Evolutionary conservation across 805 yeast genomes (phyloP).

Genomic region (Limtongia smithiae): DNA sequence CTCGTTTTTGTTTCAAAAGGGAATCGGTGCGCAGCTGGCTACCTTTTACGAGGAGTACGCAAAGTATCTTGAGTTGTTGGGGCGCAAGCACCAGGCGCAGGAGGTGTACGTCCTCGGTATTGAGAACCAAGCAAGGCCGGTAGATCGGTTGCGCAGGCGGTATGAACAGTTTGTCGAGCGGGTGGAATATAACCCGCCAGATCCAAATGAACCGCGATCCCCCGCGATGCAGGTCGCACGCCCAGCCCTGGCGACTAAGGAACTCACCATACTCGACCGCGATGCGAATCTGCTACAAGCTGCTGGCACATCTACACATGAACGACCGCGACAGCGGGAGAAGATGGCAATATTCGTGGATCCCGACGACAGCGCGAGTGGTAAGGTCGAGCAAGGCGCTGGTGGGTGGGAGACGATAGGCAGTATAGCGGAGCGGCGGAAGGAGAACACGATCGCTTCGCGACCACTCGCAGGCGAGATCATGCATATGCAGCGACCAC

Average conservation of each 20-base stretch:
- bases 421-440: conserved; percentile 47
- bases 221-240: conserved; percentile 38
- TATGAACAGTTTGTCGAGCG: conserved; percentile 48
- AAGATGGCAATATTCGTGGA: conserved; percentile 47
- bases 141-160: conserved; percentile 43
- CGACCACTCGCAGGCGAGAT: conserved; percentile 63
- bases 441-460: conserved; percentile 60
- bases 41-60: conserved; percentile 79
- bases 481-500: conserved; percentile 25
- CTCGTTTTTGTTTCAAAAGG: conserved; percentile 63
- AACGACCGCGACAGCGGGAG: conserved; percentile 8
- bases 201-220: conserved; percentile 37
- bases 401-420: conserved; percentile 49
- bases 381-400: conserved; percentile 11
- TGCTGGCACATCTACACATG: not conserved
- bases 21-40: conserved; percentile 65
- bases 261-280: conserved; percentile 18
- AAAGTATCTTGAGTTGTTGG: conserved; percentile 50
- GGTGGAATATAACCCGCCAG: conserved; percentile 32
- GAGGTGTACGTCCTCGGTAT: conserved; percentile 60
- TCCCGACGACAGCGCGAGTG: conserved; percentile 28
- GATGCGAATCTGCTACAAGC: conserved; percentile 3
- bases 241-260: conserved; percentile 41
- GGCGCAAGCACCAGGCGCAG: conserved; percentile 51
- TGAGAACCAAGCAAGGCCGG: conserved; percentile 61